These are phyloP conservation scores for Barnettozyma salicaria DNA, from an alignment of 805 yeast species.

Conservation along the genomic window DNA sequence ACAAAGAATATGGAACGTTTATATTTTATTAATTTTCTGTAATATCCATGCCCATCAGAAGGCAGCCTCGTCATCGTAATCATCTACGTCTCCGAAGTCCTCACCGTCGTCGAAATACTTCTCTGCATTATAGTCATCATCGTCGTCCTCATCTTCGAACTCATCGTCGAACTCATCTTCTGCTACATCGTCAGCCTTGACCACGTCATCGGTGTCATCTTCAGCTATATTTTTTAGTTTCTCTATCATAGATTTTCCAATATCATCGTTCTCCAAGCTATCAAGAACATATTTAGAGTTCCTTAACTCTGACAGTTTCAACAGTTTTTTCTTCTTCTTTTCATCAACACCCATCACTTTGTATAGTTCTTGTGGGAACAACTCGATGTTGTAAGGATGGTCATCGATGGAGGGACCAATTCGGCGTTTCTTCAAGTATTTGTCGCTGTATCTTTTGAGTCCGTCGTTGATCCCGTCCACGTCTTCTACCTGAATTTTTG, in stretches of 20 bases:
- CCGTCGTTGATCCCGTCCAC: conserved; percentile 54
- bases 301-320: conserved; percentile 34
- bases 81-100: conserved; percentile 44
- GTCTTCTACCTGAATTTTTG: conserved; percentile 25
- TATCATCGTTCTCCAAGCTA: conserved; percentile 23
- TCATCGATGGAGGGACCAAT: conserved; percentile 69
- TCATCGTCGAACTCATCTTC: conserved; percentile 50
- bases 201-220: conserved; percentile 31
- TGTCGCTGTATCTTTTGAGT: conserved; percentile 75
- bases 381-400: conserved; percentile 64
- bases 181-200: conserved; percentile 38
- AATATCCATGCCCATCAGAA: conserved; percentile 29
- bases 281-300: conserved; percentile 23
- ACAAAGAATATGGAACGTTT: not conserved
- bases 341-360: conserved; percentile 60
- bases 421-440: conserved; percentile 62
- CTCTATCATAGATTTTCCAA: conserved; percentile 37
- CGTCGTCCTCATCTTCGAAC: conserved; percentile 27
- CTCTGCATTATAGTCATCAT: conserved; percentile 39
- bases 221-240: conserved; percentile 45
- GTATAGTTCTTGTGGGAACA: conserved; percentile 76
- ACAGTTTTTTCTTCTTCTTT: conserved; percentile 44
- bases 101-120: conserved; percentile 58
- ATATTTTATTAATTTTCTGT: not conserved
- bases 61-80: conserved; percentile 56